phyloP scores from a whole-genome alignment of 2,329 filamentous ascomycete species.

The Cladosporium phlei region DNA sequence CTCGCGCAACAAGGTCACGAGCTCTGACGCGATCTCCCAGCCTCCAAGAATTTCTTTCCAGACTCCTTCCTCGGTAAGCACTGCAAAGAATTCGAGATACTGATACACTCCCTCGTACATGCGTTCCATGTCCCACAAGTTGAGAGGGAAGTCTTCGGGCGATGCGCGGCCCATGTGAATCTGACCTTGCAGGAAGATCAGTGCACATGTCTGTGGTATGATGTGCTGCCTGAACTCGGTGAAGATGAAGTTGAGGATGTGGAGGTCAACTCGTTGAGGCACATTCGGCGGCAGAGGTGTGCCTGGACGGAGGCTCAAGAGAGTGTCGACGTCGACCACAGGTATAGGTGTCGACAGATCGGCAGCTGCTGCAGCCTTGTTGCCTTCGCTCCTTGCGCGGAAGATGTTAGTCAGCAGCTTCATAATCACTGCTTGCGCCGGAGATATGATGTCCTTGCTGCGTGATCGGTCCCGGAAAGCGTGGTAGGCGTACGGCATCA shows the following conservation, averaged over 20 bases:
- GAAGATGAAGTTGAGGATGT: slow-evolving; percentile 82
- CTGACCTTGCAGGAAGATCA: slow-evolving; percentile 89
- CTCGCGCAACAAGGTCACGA: slow-evolving; percentile 79
- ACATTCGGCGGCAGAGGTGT: slow-evolving; percentile 20
- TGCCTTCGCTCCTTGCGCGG: slow-evolving; percentile 52
- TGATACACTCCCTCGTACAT: slow-evolving; percentile 93
- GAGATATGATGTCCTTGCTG: slow-evolving; percentile 92
- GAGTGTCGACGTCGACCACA: slow-evolving; percentile 9
- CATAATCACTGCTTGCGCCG: slow-evolving; percentile 87
- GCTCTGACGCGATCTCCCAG: slow-evolving; percentile 86
- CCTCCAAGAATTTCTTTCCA: slow-evolving; percentile 82
- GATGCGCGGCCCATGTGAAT: slow-evolving; percentile 72
- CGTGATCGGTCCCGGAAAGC: slow-evolving; percentile 67
- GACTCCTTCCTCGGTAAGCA: slow-evolving; percentile 77
- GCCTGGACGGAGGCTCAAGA: slow-evolving; percentile 2
- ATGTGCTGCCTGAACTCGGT: slow-evolving; percentile 88
- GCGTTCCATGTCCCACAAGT: slow-evolving; percentile 95
- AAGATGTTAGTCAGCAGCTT: slow-evolving; percentile 89
- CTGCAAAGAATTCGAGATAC: slow-evolving; percentile 89
- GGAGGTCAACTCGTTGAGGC: slow-evolving; percentile 51
- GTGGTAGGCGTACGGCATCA: slow-evolving; percentile 89
- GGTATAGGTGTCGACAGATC: slow-evolving; percentile 5
- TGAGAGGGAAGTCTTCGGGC: slow-evolving; percentile 84
- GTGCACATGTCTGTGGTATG: slow-evolving; percentile 87
- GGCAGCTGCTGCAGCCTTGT: slow-evolving; percentile 21